These are phyloP conservation scores for Brasilioporus rufonigricans DNA, from an alignment of 768 basidiomycete genomes.

Conservation along the genomic window DNA sequence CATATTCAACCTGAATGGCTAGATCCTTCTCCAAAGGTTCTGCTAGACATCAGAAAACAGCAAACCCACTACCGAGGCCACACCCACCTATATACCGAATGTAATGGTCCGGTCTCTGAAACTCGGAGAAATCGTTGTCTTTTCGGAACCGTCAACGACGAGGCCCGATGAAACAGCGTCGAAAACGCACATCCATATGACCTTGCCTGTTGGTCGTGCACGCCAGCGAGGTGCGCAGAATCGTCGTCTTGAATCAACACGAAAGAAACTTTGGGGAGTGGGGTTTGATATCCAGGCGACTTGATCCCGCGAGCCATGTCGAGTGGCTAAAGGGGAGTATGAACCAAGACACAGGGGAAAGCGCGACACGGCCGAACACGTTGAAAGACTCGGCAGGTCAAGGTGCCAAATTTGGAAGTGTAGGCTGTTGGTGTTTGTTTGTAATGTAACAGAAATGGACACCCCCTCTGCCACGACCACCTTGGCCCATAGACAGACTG, in stretches of 20 bases:
- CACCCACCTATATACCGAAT: constrained; percentile 83
- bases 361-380: constrained; percentile 13
- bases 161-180: neutral
- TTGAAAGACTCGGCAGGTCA: constrained; percentile 2
- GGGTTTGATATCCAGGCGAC: constrained; percentile 35
- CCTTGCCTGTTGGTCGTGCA: constrained; percentile 59
- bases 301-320: constrained; percentile 40
- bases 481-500: too few relatives aligned
- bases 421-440: constrained; percentile 14
- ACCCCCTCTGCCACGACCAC: neutral
- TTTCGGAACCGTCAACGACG: constrained; percentile 24
- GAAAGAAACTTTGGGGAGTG: constrained; percentile 68
- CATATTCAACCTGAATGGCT: constrained; percentile 93
- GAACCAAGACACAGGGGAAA: constrained; percentile 17
- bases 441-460: constrained; percentile 11
- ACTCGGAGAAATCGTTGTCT: constrained; percentile 69
- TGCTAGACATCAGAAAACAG: constrained; percentile 29
- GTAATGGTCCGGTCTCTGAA: constrained; percentile 78
- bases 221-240: constrained; percentile 58
- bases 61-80: neutral
- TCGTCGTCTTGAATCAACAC: constrained; percentile 63
- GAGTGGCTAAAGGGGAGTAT: neutral
- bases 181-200: constrained; percentile 69
- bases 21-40: constrained; percentile 94
- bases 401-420: constrained; percentile 20